These are phyloP conservation scores for Pugionium dolabratum DNA, from an alignment of 345 rosid genomes.

Conservation along the genomic window DNA sequence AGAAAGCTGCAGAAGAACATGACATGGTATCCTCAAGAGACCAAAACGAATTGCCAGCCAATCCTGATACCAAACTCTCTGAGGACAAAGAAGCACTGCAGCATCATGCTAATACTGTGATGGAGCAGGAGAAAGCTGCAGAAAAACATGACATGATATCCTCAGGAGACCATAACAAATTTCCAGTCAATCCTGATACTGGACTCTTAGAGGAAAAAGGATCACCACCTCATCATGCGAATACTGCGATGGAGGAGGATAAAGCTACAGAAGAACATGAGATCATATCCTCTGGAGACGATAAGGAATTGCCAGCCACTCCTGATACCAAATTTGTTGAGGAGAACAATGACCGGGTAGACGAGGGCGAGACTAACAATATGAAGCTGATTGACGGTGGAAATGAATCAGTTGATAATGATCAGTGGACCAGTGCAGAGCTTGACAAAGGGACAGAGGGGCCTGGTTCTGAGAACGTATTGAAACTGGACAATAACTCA, in stretches of 20 bases:
- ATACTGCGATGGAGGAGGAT: slow-evolving; percentile 13
- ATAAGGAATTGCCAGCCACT: slow-evolving; percentile 27
- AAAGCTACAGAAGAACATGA: slow-evolving; percentile 14
- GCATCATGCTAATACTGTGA: slow-evolving; percentile 14
- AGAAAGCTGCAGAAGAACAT: slow-evolving; percentile 27
- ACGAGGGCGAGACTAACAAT: slow-evolving; percentile 15
- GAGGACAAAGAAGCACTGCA: slow-evolving; percentile 8
- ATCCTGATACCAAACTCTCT: slow-evolving; percentile 33
- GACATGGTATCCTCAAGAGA: slow-evolving; percentile 21
- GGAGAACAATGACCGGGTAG: slow-evolving; percentile 21
- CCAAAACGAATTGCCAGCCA: slow-evolving; percentile 24
- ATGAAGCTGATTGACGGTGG: slow-evolving; percentile 24
- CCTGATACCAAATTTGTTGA: slow-evolving; percentile 34
- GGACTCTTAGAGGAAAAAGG: slow-evolving; percentile 13
- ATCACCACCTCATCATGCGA: slow-evolving; percentile 11
- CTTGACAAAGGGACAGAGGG: slow-evolving; percentile 10
- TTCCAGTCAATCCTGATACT: slow-evolving; percentile 29
- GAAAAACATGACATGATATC: slow-evolving; percentile 22
- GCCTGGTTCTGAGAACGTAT: slow-evolving; percentile 34
- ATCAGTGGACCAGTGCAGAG: slow-evolving; percentile 23
- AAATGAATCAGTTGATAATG: slow-evolving; percentile 21
- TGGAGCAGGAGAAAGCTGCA: slow-evolving; percentile 26
- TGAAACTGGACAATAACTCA: slow-evolving; percentile 21
- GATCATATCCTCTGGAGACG: slow-evolving; percentile 20
- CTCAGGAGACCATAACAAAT: slow-evolving; percentile 29